Evolutionary conservation across 441 rosid genomes (phyloP), one percentile per base, ranked within the genome.

Genomic region (Pelargonium fulgidum): DNA sequence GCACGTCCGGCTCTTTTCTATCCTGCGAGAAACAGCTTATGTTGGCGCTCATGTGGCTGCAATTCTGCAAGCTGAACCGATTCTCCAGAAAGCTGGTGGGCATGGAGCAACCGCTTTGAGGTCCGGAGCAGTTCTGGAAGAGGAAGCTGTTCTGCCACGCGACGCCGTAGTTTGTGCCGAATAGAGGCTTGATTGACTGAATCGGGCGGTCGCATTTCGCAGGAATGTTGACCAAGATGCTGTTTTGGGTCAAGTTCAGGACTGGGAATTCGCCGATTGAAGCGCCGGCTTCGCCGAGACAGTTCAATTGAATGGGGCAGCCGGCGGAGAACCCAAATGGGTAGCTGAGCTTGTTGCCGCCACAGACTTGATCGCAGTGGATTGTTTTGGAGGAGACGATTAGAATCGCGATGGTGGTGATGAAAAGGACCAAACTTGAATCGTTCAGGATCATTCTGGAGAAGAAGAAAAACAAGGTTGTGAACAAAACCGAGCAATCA

Each of bases 121-220:
- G 59, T 7, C 17, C 19, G 0, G 3, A 2, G 70, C 93, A 91
- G 62, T 73, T 75, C 64, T 79, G 89, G 39, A 86, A 64, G 39
- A 91, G 84, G 22, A 89, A 70, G 26, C 73, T 80, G 78, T 86
- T 89, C 4, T 74, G 56, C 72, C 65, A 36, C 29, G 86, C 77
- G 2, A 83, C 78, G 1, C 87, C 85, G 67, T 65, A 79, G 48
- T 78, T 56, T 0, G 4, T 0, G 0, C 73, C 20, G 66, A 85
- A 89, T 16, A 91, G 81, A 6, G 75, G 72, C 0, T 0, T 6
- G 12, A 86, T 59, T 8, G 77, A 75, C 0, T 47, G 24, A n/a
- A 86, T 41, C 16, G 75, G 1, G n/a, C 96, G 96, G 64, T 73
- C 3, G 73, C 97, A 91, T 29, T 71, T 17, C 3, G 84, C 78